Base-by-base conservation (phyloP, 1,284 basidiomycete species). In the Athelia psychrophila region DNA sequence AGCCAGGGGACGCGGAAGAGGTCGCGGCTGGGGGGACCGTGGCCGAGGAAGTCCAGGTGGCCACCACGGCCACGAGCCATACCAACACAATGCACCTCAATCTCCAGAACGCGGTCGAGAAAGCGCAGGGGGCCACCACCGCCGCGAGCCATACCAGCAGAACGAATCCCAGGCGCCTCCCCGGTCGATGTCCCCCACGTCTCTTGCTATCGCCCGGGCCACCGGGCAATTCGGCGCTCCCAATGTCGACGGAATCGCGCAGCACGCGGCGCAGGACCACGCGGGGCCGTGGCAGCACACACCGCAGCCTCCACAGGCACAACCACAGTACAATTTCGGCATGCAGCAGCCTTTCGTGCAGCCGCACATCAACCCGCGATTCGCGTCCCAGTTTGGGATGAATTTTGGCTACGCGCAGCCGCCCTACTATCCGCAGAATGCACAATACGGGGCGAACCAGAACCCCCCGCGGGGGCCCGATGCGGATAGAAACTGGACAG, bases 291-390 rank as follows among this genome's bases (percentile, higher is more conserved):
- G 47, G 18, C 54, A 15, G 54, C 58, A 24, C 49, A 48, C 44
- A 51, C 49, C 49, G 42, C 51, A 33, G 40, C 40, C 36, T 47
- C 56, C 40, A 33, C 52, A 52, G n/a, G 51, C 54, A 42, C 47
- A 47, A 20, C 56, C 55, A 15, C 56, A 59, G 40, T 61, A 59
- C 52, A 54, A 54, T 10, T 60, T 58, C 42, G 51, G 24, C 35
- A 69, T 72, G 47, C 68, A 72, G 47, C 70, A 74, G 49, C 64
- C 69, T 20, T 79, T 76, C 45, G 74, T 90, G 18, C 88, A 89
- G 58, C 88, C 89, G n/a, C 88, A 91, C 62, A 88, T 90, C 57
- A 90, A 91, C 64, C 89, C 89, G 13, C 77, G 83, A 13, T 91
- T 91, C 48, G 78, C 79, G 23, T 77, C 78, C 45, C 66, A 69